Evolutionary conservation across 306 rosid species (phyloP), one percentile per base, ranked within the genome.

Genomic region (Urtica urens): DNA sequence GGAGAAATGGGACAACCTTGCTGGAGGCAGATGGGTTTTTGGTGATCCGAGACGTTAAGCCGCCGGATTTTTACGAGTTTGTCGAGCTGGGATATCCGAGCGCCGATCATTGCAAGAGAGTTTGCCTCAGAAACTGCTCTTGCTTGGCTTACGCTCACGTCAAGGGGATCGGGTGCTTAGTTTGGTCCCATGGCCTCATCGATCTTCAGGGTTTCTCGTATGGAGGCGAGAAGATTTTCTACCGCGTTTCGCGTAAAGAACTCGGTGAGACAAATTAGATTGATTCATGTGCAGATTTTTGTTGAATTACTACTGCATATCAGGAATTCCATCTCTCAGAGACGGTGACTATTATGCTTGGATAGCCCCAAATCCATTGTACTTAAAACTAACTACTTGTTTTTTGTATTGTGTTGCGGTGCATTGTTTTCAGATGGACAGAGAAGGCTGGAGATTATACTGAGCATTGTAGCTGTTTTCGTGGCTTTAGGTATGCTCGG

Each of bases 201-300:
- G 74, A 67, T 43, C 24, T 49, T 28, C 24, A 28, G 22, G 50
- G 15, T 11, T 25, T 39, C 21, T 1, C 57, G 1, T 6, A 22
- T 37, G 60, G 34, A 0, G 55, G 64, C 39, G 27, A 0, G 14
- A 51, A 44, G 0, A 39, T 68, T 47, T 41, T 31, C 23, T 7
- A 48, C 34, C 63, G 68, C 23, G 45, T 55, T 19, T 35, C 79
- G 12, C 30, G 22, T 13, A 58, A 77, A 37, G 75, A 79, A 57
- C 44, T 66, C 11, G 68, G 87, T 75, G 30, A 35, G 45, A 33
- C 2, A 13, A n/a, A n/a, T n/a, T n/a, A n/a, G n/a, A n/a, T n/a
- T n/a, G n/a, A n/a, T n/a, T n/a, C n/a, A n/a, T n/a, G n/a, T n/a
- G n/a, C n/a, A n/a, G n/a, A n/a, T n/a, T n/a, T n/a, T n/a, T n/a